phyloP scores from a whole-genome alignment of 2,329 filamentous ascomycete genomes.

The Sordariomycetes sp. region DNA sequence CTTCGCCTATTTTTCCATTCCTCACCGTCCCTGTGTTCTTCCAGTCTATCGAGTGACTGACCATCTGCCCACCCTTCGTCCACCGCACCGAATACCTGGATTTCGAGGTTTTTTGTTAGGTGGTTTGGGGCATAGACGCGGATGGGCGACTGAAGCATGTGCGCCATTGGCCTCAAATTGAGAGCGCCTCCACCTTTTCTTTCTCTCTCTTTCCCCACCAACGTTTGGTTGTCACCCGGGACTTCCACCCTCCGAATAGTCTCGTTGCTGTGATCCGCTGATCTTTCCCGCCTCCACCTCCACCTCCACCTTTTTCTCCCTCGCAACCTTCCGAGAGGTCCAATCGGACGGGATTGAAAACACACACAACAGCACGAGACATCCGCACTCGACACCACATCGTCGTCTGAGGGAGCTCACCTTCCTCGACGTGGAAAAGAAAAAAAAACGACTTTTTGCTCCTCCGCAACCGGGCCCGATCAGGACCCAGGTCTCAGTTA shows the following conservation, averaged over 20 bases:
- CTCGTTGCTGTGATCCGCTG: not conserved
- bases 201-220: not conserved
- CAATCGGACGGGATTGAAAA: not conserved
- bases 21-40: too few species aligned
- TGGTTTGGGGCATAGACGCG: not conserved
- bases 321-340: too few species aligned
- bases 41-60: not conserved
- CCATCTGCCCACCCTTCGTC: slow-evolving; percentile 1
- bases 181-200: not conserved
- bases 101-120: not conserved
- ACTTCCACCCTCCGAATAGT: not conserved
- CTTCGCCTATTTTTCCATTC: not conserved
- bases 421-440: too few species aligned
- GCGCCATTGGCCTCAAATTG: too few species aligned
- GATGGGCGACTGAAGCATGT: not conserved
- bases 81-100: not conserved
- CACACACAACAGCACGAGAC: too few species aligned
- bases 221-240: too few species aligned
- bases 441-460: too few species aligned
- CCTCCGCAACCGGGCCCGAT: too few species aligned
- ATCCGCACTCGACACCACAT: too few species aligned
- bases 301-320: not conserved
- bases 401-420: too few species aligned
- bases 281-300: not conserved
- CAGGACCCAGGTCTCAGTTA: too few species aligned